A percentile compares a stretch with the other conserved stretches of the same genome.
phyloP scores from a whole-genome alignment of 78 protist genomes.

The Capsaspora owczarzaki region DNA sequence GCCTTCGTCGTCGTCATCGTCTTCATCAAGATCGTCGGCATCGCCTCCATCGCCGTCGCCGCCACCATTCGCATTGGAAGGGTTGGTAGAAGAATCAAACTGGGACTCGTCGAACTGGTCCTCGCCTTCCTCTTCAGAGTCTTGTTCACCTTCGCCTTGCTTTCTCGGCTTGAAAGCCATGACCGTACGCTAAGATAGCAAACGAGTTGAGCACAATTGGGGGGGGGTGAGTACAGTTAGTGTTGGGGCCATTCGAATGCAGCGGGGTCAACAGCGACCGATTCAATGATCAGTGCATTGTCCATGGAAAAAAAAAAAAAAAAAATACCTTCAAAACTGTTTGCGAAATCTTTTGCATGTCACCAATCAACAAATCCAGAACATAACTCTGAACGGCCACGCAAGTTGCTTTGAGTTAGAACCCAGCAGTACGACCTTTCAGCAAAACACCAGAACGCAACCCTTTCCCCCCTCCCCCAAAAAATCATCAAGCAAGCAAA shows the following conservation, averaged over 20 bases:
- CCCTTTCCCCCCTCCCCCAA: not conserved
- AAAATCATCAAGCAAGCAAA: not conserved
- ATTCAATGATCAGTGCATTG: not conserved
- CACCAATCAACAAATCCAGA: not conserved
- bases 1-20: too few relatives aligned
- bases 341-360: too few relatives aligned
- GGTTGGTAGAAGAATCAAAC: not conserved
- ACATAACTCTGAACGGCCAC: not conserved
- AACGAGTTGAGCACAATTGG: not conserved
- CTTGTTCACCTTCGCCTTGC: not conserved
- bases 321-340: too few relatives aligned
- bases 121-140: not conserved
- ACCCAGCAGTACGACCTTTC: not conserved
- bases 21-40: not conserved
- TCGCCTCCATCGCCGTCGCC: not conserved
- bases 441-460: not conserved
- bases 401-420: not conserved
- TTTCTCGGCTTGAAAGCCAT: not conserved
- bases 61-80: not conserved
- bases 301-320: too few relatives aligned
- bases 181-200: not conserved
- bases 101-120: not conserved
- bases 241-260: not conserved
- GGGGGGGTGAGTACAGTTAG: not conserved
- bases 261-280: not conserved